Conservation (phyloP, 345 rosid species). For the Erysimum cheiranthoides region DNA sequence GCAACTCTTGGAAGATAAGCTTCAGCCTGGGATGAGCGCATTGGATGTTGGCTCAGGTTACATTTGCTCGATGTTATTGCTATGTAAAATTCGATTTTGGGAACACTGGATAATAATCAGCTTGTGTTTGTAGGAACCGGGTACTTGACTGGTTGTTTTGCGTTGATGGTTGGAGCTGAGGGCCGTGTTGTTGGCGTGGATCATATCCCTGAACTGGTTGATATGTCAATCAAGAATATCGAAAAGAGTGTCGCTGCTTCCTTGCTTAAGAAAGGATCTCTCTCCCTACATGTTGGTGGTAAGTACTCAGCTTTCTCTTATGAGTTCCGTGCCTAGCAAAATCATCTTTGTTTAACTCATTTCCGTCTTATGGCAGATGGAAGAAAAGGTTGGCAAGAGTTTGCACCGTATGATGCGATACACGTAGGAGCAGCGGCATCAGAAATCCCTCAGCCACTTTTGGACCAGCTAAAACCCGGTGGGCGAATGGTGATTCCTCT, state of each 20-base stretch:
- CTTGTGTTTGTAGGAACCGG: constrained; percentile 69
- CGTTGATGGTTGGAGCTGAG: constrained; percentile 84
- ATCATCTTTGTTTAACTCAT: not conserved
- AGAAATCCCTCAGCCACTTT: constrained; percentile 81
- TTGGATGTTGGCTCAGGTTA: constrained; percentile 96
- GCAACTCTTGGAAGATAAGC: constrained; percentile 74
- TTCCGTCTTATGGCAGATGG: constrained; percentile 63
- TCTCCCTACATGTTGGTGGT: constrained; percentile 85
- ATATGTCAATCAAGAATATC: constrained; percentile 68
- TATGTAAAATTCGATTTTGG: not conserved
- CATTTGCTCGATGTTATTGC: not conserved
- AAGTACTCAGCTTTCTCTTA: not conserved
- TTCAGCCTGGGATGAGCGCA: constrained; percentile 90
- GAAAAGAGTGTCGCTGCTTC: constrained; percentile 77
- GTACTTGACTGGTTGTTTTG: constrained; percentile 93
- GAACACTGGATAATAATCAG: not conserved
- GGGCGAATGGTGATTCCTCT: constrained; percentile 98
- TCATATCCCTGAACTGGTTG: constrained; percentile 84
- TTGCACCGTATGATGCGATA: constrained; percentile 89
- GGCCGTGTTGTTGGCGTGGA: constrained; percentile 93
- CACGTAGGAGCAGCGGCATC: constrained; percentile 99
- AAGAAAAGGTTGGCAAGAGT: constrained; percentile 86
- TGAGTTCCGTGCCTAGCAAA: not conserved
- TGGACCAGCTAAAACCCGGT: constrained; percentile 94
- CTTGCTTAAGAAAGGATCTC: constrained; percentile 71